phyloP scores from a whole-genome alignment of 768 basidiomycete species.

The Russula ochroleuca region DNA sequence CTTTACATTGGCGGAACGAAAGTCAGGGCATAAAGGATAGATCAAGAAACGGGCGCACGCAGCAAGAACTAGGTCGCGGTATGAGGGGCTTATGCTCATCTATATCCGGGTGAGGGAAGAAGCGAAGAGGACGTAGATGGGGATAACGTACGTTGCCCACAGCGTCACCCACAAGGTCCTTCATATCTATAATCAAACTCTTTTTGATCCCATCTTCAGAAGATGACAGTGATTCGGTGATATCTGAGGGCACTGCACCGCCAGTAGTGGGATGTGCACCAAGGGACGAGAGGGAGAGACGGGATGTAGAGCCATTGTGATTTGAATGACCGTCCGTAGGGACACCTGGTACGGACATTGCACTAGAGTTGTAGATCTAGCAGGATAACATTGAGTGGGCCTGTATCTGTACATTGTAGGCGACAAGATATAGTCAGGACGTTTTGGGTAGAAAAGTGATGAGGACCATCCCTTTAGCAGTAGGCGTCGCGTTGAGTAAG shows the following conservation, averaged over 20 bases:
- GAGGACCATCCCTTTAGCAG: not conserved
- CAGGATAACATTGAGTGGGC: not conserved
- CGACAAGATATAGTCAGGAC: not conserved
- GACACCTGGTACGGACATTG: not conserved
- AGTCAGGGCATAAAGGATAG: not conserved
- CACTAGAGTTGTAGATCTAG: not conserved
- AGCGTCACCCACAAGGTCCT: conserved; percentile 71
- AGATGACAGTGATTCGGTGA: conserved; percentile 29
- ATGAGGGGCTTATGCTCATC: conserved; percentile 91
- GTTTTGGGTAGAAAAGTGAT: not conserved
- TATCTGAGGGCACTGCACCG: not conserved
- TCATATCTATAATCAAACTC: conserved; percentile 74
- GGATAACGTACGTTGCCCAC: conserved; percentile 72
- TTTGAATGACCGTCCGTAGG: not conserved
- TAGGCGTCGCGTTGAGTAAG: not conserved
- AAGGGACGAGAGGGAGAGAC: not conserved
- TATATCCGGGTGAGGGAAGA: conserved; percentile 31
- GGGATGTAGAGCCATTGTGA: conserved; percentile 1
- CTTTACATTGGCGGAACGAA: conserved; percentile 33
- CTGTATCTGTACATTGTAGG: not conserved
- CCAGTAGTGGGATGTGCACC: not conserved
- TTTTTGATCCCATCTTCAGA: conserved; percentile 56
- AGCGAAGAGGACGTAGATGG: conserved; percentile 21
- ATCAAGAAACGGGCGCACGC: conserved; percentile 49
- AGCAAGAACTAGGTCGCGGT: conserved; percentile 85